These are phyloP conservation scores for Gossypium trilobum DNA, from an alignment of 441 rosid genomes.

Conservation along the genomic window DNA sequence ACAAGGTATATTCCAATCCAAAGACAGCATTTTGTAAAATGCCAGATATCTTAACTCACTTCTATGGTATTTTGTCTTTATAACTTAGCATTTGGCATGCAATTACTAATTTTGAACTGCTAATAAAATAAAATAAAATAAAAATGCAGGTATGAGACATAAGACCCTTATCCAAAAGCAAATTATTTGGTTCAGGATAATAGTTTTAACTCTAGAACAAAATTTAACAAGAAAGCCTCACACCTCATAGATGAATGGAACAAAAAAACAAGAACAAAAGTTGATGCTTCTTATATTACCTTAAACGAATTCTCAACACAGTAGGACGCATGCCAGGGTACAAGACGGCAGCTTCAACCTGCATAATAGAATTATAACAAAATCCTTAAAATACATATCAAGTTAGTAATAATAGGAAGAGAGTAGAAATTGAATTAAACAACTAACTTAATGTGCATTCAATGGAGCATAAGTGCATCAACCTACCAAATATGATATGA, in stretches of 20 bases:
- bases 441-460: not conserved
- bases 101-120: not conserved
- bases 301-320: constrained; percentile 63
- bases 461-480: not conserved
- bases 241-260: not conserved
- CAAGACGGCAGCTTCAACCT: constrained; percentile 82
- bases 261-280: not conserved
- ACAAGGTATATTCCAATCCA: not conserved
- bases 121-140: not conserved
- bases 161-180: not conserved
- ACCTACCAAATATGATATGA: not conserved
- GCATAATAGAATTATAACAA: constrained; percentile 14
- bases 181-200: not conserved
- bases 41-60: not conserved
- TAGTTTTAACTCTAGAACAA: not conserved
- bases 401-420: not conserved
- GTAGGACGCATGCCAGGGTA: constrained; percentile 78
- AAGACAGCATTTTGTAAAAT: not conserved
- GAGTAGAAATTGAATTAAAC: constrained; percentile 4
- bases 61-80: not conserved
- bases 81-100: not conserved
- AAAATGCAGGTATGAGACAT: not conserved
- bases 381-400: not conserved
- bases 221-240: not conserved
- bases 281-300: constrained; percentile 31